Evolutionary conservation across 768 basidiomycete species (phyloP), one percentile per base, ranked within the genome.

Genomic region (Boletus subparvulus): DNA sequence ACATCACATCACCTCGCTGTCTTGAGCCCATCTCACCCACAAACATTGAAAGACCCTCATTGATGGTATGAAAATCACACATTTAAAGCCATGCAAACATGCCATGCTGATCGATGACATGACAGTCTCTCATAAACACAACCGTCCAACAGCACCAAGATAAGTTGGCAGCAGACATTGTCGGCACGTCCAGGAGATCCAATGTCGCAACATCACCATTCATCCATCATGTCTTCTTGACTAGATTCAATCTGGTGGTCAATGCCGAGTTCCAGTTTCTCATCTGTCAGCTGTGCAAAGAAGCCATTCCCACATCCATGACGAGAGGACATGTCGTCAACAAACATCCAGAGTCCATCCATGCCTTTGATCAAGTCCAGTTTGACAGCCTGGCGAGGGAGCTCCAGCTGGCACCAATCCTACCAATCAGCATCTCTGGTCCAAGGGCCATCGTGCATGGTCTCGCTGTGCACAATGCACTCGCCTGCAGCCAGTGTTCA

Each of bases 291-390:
- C 6, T 40, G 0, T 50, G 49, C 12, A 13, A 30, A 6, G 49
- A 50, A 11, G 49, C 6, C 2, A 9, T 50, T 6, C 4, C 7
- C 2, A 19, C 28, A 2, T 6, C 50, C 0, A 10, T 2, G 1
- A 7, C 7, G 13, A 6, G 9, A 4, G 4, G 6, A 2, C 50
- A 50, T 9, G 14, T 50, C 9, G 0, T 11, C 11, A 50, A 40
- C 28, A 32, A 50, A 7, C 39, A 50, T 50, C 4, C 39, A 13
- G 39, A 50, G 6, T 26, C 41, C 0, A 3, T 19, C 4, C 2
- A 2, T 4, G 13, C 5, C 1, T 40, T 28, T 3, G 7, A 16
- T 13, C 2, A 2, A 4, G 16, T 14, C 1, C 6, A 2, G 1
- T 30, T 41, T 9, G 10, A 50, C 13, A 7, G 3, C 0, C 3